phyloP scores from a whole-genome alignment of 169 alveolate genomes.

The Perkinsus marinus region DNA sequence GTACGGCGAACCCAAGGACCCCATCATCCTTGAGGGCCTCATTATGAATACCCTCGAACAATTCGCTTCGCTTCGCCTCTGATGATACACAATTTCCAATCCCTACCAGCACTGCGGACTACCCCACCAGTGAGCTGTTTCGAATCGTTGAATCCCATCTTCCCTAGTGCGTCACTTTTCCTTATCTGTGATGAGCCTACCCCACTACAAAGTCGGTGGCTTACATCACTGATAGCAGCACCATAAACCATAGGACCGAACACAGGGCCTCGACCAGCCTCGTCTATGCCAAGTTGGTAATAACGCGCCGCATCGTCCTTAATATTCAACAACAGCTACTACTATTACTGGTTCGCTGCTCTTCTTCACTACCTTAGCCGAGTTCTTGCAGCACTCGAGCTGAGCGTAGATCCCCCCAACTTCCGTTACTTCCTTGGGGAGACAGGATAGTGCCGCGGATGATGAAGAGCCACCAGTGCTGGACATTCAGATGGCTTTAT shows the following conservation, averaged over 20 bases:
- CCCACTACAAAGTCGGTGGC: too few relatives aligned
- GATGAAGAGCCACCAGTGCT: too few relatives aligned
- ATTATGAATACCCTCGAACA: neutral
- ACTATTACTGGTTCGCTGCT: neutral
- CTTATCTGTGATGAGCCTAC: neutral
- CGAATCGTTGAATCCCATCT: neutral
- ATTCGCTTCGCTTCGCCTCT: constrained; percentile 51
- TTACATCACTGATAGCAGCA: constrained; percentile 4
- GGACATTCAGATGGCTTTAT: too few relatives aligned
- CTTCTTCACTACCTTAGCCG: neutral
- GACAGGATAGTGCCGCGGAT: too few relatives aligned
- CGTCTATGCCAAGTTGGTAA: constrained; percentile 80
- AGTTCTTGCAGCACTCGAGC: neutral
- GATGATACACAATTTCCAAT: neutral
- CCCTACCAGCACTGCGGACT: neutral
- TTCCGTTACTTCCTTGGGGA: too few relatives aligned
- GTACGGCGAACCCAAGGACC: constrained; percentile 52
- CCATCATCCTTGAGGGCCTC: neutral
- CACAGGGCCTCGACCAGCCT: constrained; percentile 99
- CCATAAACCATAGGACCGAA: constrained; percentile 95
- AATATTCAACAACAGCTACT: neutral
- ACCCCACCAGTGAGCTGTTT: neutral
- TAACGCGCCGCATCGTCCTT: neutral
- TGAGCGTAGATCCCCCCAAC: too few relatives aligned
- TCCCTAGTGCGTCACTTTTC: neutral